Conservation (phyloP, 2,329 filamentous ascomycete genomes). For the Ceratocystis variospora region DNA sequence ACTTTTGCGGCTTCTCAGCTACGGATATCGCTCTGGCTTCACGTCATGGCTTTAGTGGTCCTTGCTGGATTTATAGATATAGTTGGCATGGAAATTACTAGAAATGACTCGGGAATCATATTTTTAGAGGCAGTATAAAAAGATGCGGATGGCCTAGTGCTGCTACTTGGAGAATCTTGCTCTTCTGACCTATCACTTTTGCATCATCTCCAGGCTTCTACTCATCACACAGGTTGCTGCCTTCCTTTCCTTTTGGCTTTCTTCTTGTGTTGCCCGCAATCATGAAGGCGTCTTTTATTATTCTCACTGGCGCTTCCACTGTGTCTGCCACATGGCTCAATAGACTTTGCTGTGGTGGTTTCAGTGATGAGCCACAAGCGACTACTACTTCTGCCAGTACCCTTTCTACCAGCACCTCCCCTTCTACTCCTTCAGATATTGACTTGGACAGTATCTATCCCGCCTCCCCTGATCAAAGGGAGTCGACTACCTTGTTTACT, state of each 20-base stretch:
- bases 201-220: background rate
- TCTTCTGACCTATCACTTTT: background rate
- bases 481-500: no score
- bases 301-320: background rate
- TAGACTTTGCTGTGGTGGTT: background rate
- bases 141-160: background rate
- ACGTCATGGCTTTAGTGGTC: background rate
- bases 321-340: background rate
- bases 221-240: background rate
- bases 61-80: background rate
- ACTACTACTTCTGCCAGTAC: no score
- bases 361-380: background rate
- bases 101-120: background rate
- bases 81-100: background rate
- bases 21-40: background rate
- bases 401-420: no score
- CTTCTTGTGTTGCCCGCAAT: background rate
- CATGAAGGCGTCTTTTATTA: background rate
- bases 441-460: no score
- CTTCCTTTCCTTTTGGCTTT: no score
- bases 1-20: background rate
- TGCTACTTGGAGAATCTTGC: background rate
- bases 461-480: no score
- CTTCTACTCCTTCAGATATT: no score
- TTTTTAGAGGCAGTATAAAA: background rate